A percentile compares a stretch with the other conserved stretches of the same genome.
phyloP scores from a whole-genome alignment of 1,284 basidiomycete species.

The Cutaneotrichosporon mucoides region DNA sequence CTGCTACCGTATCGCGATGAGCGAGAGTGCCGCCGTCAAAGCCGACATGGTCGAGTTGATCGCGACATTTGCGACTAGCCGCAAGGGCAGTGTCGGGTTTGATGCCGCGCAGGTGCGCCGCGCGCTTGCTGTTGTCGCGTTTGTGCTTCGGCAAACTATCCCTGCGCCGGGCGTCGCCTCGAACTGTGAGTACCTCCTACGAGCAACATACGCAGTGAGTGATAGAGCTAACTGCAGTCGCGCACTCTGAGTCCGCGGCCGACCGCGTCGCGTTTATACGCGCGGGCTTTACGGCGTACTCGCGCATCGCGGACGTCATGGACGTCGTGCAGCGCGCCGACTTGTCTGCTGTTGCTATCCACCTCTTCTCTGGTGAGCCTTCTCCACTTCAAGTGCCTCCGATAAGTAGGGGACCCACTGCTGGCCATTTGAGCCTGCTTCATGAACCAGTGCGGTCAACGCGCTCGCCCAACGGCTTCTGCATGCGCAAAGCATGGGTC shows the following conservation, averaged over 20 bases:
- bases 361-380: slow-evolving; percentile 68
- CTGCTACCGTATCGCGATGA: slow-evolving; percentile 84
- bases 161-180: slow-evolving; percentile 57
- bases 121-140: slow-evolving; percentile 57
- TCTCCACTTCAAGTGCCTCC: too few relatives aligned
- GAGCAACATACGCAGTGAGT: too few relatives aligned
- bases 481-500: too few relatives aligned
- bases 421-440: too few relatives aligned
- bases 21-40: slow-evolving; percentile 71
- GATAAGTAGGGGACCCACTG: too few relatives aligned
- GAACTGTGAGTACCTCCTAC: slow-evolving; percentile 54
- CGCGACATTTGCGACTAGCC: slow-evolving; percentile 59
- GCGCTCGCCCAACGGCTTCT: too few relatives aligned
- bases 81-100: slow-evolving; percentile 24
- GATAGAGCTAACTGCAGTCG: slow-evolving; percentile 13
- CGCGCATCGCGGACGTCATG: slow-evolving; percentile 61
- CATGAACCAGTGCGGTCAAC: too few relatives aligned
- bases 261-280: slow-evolving; percentile 66
- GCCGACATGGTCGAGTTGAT: slow-evolving; percentile 71
- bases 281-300: slow-evolving; percentile 64
- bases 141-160: slow-evolving; percentile 68
- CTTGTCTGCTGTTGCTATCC: slow-evolving; percentile 71
- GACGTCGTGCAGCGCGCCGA: slow-evolving; percentile 57
- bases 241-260: slow-evolving; percentile 51
- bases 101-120: slow-evolving; percentile 40